Base-by-base conservation (phyloP, 1,284 basidiomycete genomes). In the Puccinia novopanici region DNA sequence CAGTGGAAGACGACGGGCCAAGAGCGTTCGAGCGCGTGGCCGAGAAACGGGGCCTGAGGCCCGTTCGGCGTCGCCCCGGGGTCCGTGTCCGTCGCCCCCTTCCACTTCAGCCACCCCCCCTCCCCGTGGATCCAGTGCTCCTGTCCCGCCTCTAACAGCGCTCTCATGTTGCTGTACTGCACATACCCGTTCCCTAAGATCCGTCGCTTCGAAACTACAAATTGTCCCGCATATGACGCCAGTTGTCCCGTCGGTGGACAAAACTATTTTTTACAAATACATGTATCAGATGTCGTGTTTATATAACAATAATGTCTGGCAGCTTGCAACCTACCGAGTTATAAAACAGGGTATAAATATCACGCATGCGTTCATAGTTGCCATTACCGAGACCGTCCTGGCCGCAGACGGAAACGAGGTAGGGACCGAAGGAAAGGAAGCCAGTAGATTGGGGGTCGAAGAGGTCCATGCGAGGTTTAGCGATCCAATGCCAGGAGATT, bases 401-500 rank as follows among this genome's bases (percentile, higher is more conserved):
- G 3, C 85, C 85, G 75, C 85, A 84, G 0, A 82, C 82, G 17
- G 83, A 82, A 22, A 81, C 83, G 65, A 84, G 75, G 67, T 86
- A 86, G 34, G 85, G 85, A 0, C 86, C 85, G 77, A 86, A 83
- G 2, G 84, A 84, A 24, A 86, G 57, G 81, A 87, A 87, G 0
- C 86, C 86, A 0, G 84, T 85, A 2, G 81, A 70, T 12, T 80
- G 50, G 0, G 55, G 30, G 12, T 86, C 63, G 48, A 79, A 79
- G 17, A 83, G 61, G 40, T 84, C 73, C 12, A 87, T 70, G 0
- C 86, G 84, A 0, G 86, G 85, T n/a, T 81, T 42, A 24, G 85
- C 84, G 50, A 86, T 82, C 83, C 83, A 85, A 42, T 85, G 80
- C 86, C 86, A 87, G 0, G 86, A 86, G 22, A 87, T 63, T 54